A percentile compares a stretch with the other conserved stretches of the same genome.
Conservation (phyloP, 345 rosid genomes). For the Acer saccharum region DNA sequence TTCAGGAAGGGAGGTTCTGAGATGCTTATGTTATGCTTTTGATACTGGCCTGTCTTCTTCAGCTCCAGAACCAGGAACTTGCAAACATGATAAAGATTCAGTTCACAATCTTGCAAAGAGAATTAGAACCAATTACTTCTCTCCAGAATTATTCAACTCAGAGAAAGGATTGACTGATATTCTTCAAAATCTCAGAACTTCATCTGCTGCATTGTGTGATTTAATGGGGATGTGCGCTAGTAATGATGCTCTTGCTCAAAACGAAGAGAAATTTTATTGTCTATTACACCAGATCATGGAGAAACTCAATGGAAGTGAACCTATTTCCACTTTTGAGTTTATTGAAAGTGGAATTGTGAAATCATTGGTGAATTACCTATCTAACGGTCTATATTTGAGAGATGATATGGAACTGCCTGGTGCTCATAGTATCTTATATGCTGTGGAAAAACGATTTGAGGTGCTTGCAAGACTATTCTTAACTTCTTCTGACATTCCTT, state of each 20-base stretch:
- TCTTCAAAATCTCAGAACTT: conserved; percentile 68
- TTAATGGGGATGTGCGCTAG: conserved; percentile 40
- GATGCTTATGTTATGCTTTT: conserved; percentile 86
- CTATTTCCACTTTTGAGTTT: conserved; percentile 90
- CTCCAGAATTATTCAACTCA: conserved; percentile 54
- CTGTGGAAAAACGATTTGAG: conserved; percentile 69
- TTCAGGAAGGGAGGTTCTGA: conserved; percentile 46
- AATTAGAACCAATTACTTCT: conserved; percentile 62
- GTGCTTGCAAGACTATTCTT: conserved; percentile 60
- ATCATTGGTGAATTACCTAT: conserved; percentile 64
- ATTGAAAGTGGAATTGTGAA: conserved; percentile 86
- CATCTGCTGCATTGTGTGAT: conserved; percentile 59
- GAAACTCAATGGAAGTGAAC: conserved; percentile 74
- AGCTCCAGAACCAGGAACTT: conserved; percentile 42
- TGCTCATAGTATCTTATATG: conserved; percentile 25
- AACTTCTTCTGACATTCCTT: conserved; percentile 39
- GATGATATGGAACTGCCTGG: conserved; percentile 35
- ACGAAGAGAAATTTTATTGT: conserved; percentile 52
- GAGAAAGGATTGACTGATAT: conserved; percentile 78
- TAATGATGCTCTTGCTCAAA: conserved; percentile 35
- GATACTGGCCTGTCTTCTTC: conserved; percentile 40
- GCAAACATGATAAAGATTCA: conserved; percentile 71
- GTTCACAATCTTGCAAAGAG: conserved; percentile 66
- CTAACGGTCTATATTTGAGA: conserved; percentile 57
- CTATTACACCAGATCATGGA: conserved; percentile 55